Conservation (phyloP, 2,329 filamentous ascomycete genomes). For the Penicillium brasilianum region DNA sequence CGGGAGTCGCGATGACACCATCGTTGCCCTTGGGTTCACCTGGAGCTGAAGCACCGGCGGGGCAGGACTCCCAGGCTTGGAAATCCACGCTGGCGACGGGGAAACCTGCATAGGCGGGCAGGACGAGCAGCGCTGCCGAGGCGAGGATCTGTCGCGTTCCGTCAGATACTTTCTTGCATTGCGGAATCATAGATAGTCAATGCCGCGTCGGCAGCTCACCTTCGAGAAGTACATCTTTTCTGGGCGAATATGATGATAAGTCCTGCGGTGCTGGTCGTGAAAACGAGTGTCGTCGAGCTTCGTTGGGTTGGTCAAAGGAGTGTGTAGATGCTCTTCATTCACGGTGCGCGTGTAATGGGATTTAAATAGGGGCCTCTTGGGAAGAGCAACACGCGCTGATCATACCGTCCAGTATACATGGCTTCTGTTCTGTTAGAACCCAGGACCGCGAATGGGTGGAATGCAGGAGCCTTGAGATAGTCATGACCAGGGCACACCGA, state of each 20-base stretch:
- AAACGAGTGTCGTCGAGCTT: slow-evolving; percentile 4
- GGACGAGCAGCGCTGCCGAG: slow-evolving; percentile 25
- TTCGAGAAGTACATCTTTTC: slow-evolving; percentile 31
- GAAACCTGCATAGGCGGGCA: slow-evolving; percentile 25
- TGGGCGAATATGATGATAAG: too few species aligned
- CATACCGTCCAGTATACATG: slow-evolving; percentile 17
- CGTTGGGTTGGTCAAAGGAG: slow-evolving; percentile 11
- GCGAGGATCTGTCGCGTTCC: slow-evolving; percentile 23
- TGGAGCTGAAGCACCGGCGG: slow-evolving; percentile 18
- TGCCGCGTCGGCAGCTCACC: slow-evolving; percentile 12
- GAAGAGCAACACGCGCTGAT: slow-evolving; percentile 11
- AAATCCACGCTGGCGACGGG: slow-evolving; percentile 30
- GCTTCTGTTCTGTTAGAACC: not conserved
- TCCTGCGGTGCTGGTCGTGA: slow-evolving; percentile 7
- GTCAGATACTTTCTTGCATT: not conserved
- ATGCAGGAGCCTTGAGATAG: slow-evolving; percentile 17
- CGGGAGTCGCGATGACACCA: slow-evolving; percentile 19
- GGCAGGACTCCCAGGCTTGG: slow-evolving; percentile 31
- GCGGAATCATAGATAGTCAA: not conserved
- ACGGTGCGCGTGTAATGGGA: slow-evolving; percentile 4
- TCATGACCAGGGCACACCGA: not conserved
- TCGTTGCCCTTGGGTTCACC: slow-evolving; percentile 25
- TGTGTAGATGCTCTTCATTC: not conserved
- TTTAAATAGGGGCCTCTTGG: slow-evolving; percentile 25
- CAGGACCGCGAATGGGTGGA: slow-evolving; percentile 7